Base-by-base conservation (phyloP, 192 early-diverging fungal genomes). In the Backusella sp. region DNA sequence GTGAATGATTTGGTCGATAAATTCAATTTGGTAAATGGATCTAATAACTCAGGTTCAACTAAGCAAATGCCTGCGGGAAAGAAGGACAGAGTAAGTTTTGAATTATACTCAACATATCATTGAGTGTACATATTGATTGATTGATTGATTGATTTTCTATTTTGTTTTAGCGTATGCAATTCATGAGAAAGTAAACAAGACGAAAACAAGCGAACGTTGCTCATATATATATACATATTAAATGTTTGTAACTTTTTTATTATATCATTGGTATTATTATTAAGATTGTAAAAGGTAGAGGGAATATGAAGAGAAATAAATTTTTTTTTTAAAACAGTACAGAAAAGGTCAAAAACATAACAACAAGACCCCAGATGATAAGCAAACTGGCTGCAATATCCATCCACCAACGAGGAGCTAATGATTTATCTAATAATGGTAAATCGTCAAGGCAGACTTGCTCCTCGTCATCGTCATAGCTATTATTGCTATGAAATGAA, bases 1-100 rank as follows among this genome's bases (percentile, higher is more conserved):
- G 76, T 94, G 70, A 90, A 89, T 72, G 91, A 95, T 69, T 86
- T 94, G 67, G 74, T 86, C 19, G 85, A 88, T 52, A 90, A 88
- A 67, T 82, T 86, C 52, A 90, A 90, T 71, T 56, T 88, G n/a
- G 76, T 83, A 28, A 72, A 76, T 66, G 62, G 73, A 3, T 28
- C 26, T 3, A 71, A 71, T 46, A 44, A 28, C 11, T 19, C 70
- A 2, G 42, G 42, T 17, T 37, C 34, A 69, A 17, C 41, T 6
- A 71, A 71, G 12, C 68, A 35, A 4, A 12, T 69, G 21, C 23
- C 70, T 17, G 15, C 30, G 3, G 46, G 23, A 6, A 71, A 41
- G 19, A 71, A 71, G 28, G 70, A 44, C 14, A 71, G 70, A 49
- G 44, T 71, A 71, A 46, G 70, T 71, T 44, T 26, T 8, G 11